A percentile compares a stretch with the other conserved stretches of the same genome.
These are phyloP conservation scores for Claviceps sp. DNA, from an alignment of 2,329 filamentous ascomycete species.

Conservation along the genomic window DNA sequence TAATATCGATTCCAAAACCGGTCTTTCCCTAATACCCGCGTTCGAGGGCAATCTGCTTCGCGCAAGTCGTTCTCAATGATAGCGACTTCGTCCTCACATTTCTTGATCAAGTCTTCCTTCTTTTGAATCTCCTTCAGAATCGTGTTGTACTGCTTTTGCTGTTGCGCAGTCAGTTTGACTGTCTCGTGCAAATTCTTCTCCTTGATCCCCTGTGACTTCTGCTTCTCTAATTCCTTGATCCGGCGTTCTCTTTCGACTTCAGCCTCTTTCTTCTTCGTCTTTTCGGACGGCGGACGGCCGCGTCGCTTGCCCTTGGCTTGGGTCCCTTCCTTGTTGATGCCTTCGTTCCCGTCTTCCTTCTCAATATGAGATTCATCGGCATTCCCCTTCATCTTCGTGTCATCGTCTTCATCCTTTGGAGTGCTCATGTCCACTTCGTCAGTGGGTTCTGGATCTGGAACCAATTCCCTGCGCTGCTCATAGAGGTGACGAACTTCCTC, in stretches of 20 bases:
- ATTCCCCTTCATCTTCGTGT: slow-evolving; percentile 45
- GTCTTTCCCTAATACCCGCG: slow-evolving; percentile 80
- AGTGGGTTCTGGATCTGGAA: slow-evolving; percentile 58
- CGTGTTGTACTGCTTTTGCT: slow-evolving; percentile 80
- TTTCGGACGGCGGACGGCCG: slow-evolving; percentile 44
- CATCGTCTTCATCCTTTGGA: slow-evolving; percentile 37
- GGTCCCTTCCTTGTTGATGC: slow-evolving; percentile 61
- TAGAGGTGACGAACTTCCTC: slow-evolving; percentile 60
- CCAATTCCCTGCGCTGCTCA: slow-evolving; percentile 57
- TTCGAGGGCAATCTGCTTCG: slow-evolving; percentile 86
- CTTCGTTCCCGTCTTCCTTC: slow-evolving; percentile 47
- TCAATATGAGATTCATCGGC: slow-evolving; percentile 46
- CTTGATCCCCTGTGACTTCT: slow-evolving; percentile 29
- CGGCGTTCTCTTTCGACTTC: slow-evolving; percentile 43
- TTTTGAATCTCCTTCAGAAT: slow-evolving; percentile 80
- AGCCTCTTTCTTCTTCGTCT: slow-evolving; percentile 62
- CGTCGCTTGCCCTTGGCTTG: slow-evolving; percentile 39
- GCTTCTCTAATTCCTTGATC: slow-evolving; percentile 59
- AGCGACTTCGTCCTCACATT: slow-evolving; percentile 75
- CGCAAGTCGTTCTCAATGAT: slow-evolving; percentile 83
- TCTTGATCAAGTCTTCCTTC: slow-evolving; percentile 65
- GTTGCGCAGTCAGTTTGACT: slow-evolving; percentile 51
- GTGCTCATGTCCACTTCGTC: slow-evolving; percentile 39
- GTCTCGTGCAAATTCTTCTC: slow-evolving; percentile 52
- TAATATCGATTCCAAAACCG: slow-evolving; percentile 98